These are phyloP conservation scores for Colletotrichum sansevieriae DNA, from an alignment of 2,329 filamentous ascomycete genomes.

Conservation along the genomic window DNA sequence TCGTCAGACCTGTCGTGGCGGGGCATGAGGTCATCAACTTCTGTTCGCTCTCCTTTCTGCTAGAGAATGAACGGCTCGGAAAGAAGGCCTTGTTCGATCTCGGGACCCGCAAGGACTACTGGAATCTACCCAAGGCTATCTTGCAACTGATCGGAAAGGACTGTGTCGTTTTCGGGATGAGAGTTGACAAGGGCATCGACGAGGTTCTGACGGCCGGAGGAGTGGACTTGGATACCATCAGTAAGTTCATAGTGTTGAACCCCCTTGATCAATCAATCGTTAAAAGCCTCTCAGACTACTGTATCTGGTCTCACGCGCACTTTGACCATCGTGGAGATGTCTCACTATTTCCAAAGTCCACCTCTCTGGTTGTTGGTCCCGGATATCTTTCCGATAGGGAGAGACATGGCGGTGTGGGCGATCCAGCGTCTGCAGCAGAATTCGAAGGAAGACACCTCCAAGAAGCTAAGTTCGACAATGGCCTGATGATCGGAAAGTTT, in stretches of 20 bases:
- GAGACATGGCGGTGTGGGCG: slow-evolving; percentile 22
- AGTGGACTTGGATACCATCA: slow-evolving; percentile 28
- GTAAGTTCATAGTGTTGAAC: slow-evolving; percentile 8
- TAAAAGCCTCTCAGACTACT: slow-evolving; percentile 32
- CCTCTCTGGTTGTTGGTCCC: slow-evolving; percentile 46
- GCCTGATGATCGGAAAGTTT: slow-evolving; percentile 50
- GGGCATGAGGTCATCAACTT: slow-evolving; percentile 44
- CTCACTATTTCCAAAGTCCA: slow-evolving; percentile 44
- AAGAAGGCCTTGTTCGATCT: slow-evolving; percentile 41
- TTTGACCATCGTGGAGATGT: slow-evolving; percentile 48
- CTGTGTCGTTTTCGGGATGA: slow-evolving; percentile 32
- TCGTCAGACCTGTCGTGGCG: slow-evolving; percentile 37
- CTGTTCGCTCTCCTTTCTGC: slow-evolving; percentile 40
- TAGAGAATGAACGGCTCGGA: slow-evolving; percentile 40
- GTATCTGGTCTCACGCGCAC: slow-evolving; percentile 49
- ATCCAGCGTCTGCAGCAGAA: slow-evolving; percentile 32
- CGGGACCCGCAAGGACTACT: slow-evolving; percentile 42
- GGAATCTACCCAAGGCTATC: slow-evolving; percentile 29
- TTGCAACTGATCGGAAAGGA: slow-evolving; percentile 24
- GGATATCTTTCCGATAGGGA: slow-evolving; percentile 37
- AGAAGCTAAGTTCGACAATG: slow-evolving; percentile 42
- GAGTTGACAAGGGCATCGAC: slow-evolving; percentile 39
- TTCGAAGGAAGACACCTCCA: slow-evolving; percentile 39
- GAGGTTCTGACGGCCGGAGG: slow-evolving; percentile 39
- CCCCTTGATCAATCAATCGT: too few relatives aligned